These are phyloP conservation scores for Thielaviopsis punctulata DNA, from an alignment of 2,329 filamentous ascomycete species.

Conservation along the genomic window DNA sequence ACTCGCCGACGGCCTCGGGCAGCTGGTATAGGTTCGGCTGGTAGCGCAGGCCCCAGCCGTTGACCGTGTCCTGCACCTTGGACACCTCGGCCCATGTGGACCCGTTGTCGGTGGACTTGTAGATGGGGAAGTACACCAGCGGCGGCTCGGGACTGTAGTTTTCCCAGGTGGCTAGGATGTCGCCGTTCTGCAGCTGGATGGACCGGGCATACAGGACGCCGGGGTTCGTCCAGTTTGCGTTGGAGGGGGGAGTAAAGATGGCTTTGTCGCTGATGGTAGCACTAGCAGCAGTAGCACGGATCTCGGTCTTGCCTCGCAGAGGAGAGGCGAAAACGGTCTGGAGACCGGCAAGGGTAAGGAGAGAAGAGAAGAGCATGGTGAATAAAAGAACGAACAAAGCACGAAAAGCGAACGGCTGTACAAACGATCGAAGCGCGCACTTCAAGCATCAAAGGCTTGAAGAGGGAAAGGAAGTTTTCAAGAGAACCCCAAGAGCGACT, in stretches of 20 bases:
- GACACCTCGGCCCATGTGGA: slow-evolving; percentile 46
- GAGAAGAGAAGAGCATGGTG: neutral
- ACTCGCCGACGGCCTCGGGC: slow-evolving; percentile 37
- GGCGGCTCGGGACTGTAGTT: slow-evolving; percentile 40
- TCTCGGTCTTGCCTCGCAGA: neutral
- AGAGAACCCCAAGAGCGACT: too few species aligned
- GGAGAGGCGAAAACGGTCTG: neutral
- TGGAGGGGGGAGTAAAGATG: slow-evolving; percentile 24
- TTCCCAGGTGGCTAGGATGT: slow-evolving; percentile 36
- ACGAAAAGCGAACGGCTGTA: too few species aligned
- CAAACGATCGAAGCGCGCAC: too few species aligned
- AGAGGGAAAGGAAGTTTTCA: neutral
- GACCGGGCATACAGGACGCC: slow-evolving; percentile 28
- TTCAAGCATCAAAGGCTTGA: neutral
- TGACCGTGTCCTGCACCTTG: slow-evolving; percentile 43
- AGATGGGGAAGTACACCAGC: slow-evolving; percentile 36
- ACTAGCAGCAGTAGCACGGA: neutral
- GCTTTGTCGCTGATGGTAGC: slow-evolving; percentile 17
- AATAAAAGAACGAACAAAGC: too few species aligned
- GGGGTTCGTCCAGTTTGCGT: slow-evolving; percentile 26
- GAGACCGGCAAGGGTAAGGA: neutral
- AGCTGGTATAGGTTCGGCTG: slow-evolving; percentile 54
- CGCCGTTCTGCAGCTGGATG: slow-evolving; percentile 27
- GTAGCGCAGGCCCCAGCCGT: slow-evolving; percentile 48
- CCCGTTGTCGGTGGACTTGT: slow-evolving; percentile 34